Base-by-base conservation (phyloP, 139 green algal species). In the Chlorella vulgaris region DNA sequence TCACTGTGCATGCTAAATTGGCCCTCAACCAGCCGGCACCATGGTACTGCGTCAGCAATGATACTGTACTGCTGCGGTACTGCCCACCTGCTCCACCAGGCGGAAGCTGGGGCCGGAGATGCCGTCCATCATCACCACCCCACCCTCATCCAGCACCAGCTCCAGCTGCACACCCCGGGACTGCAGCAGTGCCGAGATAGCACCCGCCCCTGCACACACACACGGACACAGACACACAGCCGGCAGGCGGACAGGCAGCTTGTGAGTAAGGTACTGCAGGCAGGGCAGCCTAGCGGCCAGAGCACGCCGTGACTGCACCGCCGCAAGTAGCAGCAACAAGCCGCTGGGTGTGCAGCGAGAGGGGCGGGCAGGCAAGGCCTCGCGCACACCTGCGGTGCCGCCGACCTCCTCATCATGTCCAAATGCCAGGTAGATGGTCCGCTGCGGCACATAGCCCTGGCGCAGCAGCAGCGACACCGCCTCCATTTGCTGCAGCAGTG, bases 331-430 rank as follows among this genome's bases (percentile, higher is more conserved):
- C n/a, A n/a, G n/a, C n/a, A n/a, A n/a, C n/a, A n/a, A n/a, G n/a
- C n/a, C n/a, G n/a, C n/a, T n/a, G n/a, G n/a, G n/a, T n/a, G n/a
- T n/a, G n/a, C n/a, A n/a, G n/a, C n/a, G n/a, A n/a, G n/a, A n/a
- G n/a, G n/a, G n/a, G n/a, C n/a, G n/a, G n/a, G n/a, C n/a, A n/a
- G n/a, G n/a, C n/a, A n/a, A n/a, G n/a, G n/a, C n/a, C n/a, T n/a
- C 24, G n/a, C 0, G 38, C 76, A 2, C 61, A 38, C 92, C 92
- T 28, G 69, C 8, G 2, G 65, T 62, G 2, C 92, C 93, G 0
- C 89, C 89, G 26, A 94, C 85, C 80, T 96, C 92, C 87, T 96
- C 93, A 69, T 96, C 93, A 67, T 96, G 93, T 7, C 93, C 93
- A 66, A 96, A 90, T 0, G 85, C 92, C 22, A 96, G 69, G 4